These are phyloP conservation scores for Fusarium sp. DNA, from an alignment of 2,329 filamentous ascomycete genomes.

Conservation along the genomic window DNA sequence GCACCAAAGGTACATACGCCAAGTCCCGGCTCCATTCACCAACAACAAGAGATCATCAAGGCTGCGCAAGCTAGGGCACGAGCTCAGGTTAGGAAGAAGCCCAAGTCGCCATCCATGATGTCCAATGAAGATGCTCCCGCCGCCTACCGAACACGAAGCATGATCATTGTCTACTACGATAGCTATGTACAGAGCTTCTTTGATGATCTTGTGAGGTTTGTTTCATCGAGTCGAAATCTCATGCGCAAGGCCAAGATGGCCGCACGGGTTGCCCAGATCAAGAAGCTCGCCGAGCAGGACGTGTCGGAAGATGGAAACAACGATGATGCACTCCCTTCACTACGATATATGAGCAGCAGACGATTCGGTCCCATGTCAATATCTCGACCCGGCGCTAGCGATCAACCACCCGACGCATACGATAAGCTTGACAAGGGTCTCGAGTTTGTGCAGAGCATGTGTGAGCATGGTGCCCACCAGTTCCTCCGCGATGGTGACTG, in stretches of 20 bases:
- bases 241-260: slow-evolving; percentile 91
- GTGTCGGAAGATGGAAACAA: slow-evolving; percentile 62
- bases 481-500: slow-evolving; percentile 91
- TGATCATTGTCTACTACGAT: slow-evolving; percentile 93
- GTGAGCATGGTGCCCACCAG: slow-evolving; percentile 88
- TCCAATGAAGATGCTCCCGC: slow-evolving; percentile 60
- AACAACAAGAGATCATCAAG: slow-evolving; percentile 58
- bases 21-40: slow-evolving; percentile 44
- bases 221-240: slow-evolving; percentile 82
- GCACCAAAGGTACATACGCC: slow-evolving; percentile 40
- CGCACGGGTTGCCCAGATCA: slow-evolving; percentile 75
- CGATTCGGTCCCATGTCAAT: slow-evolving; percentile 48
- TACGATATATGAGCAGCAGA: slow-evolving; percentile 55
- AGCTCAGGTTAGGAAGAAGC: slow-evolving; percentile 61
- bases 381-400: slow-evolving; percentile 40
- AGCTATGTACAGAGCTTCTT: slow-evolving; percentile 86
- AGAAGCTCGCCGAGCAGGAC: slow-evolving; percentile 68
- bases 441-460: slow-evolving; percentile 82
- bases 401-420: slow-evolving; percentile 63
- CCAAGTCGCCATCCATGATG: slow-evolving; percentile 63
- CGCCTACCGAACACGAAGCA: slow-evolving; percentile 76
- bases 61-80: slow-evolving; percentile 55
- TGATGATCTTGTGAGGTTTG: slow-evolving; percentile 82
- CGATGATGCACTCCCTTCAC: slow-evolving; percentile 54
- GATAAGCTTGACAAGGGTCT: slow-evolving; percentile 82